A percentile compares a stretch with the other conserved stretches of the same genome.
These are phyloP conservation scores for Sarcomyxa edulis DNA, from an alignment of 768 basidiomycete species.

Conservation along the genomic window DNA sequence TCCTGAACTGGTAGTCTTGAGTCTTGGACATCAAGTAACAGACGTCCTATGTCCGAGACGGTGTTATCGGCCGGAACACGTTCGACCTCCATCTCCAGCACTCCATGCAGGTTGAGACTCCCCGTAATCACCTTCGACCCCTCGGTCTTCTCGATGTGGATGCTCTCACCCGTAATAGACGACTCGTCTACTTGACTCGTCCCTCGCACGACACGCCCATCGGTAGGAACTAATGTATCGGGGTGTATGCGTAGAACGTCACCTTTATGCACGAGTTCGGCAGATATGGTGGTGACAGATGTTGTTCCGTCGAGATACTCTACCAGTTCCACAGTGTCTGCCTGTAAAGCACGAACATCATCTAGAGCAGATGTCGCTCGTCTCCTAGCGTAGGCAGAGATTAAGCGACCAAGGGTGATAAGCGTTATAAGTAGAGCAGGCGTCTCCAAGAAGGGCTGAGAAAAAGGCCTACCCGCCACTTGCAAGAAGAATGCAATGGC, in stretches of 20 bases:
- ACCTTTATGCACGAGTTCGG: slow-evolving; percentile 25
- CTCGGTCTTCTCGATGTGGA: slow-evolving; percentile 26
- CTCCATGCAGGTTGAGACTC: slow-evolving; percentile 27
- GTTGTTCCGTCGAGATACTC: slow-evolving; percentile 10
- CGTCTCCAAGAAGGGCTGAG: slow-evolving; percentile 36
- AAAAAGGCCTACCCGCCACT: slow-evolving; percentile 22
- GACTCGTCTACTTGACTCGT: slow-evolving; percentile 35
- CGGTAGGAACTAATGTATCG: slow-evolving; percentile 30
- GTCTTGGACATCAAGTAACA: slow-evolving; percentile 30
- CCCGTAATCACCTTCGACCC: slow-evolving; percentile 32
- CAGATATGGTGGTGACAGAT: slow-evolving; percentile 5
- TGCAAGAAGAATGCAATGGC: slow-evolving; percentile 29
- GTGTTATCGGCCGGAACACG: slow-evolving; percentile 35
- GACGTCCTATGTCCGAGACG: slow-evolving; percentile 27
- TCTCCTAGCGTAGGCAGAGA: slow-evolving; percentile 30
- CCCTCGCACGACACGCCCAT: slow-evolving; percentile 29
- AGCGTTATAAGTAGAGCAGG: slow-evolving; percentile 34
- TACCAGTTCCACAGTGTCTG: slow-evolving; percentile 23
- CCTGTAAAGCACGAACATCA: slow-evolving; percentile 27
- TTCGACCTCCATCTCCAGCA: slow-evolving; percentile 27
- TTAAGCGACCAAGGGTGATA: slow-evolving; percentile 33
- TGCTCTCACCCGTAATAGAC: slow-evolving; percentile 36
- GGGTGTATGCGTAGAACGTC: slow-evolving; percentile 29
- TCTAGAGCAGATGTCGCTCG: slow-evolving; percentile 25
- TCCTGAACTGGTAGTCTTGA: slow-evolving; percentile 33